These are phyloP conservation scores for Fusarium odoratissimum DNA, from an alignment of 2,329 filamentous ascomycete genomes.

Conservation along the genomic window DNA sequence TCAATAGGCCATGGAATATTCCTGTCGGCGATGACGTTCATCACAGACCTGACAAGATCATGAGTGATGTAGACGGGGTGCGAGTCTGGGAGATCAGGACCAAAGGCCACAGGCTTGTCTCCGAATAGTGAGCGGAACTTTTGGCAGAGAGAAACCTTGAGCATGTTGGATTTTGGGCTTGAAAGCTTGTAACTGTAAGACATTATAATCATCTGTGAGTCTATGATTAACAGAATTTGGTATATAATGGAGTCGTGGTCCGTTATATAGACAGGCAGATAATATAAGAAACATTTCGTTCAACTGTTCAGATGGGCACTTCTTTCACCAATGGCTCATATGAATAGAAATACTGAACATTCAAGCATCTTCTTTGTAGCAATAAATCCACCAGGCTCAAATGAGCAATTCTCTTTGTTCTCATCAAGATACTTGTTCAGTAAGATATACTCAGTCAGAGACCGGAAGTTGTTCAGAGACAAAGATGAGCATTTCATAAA, in stretches of 20 bases:
- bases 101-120: background rate
- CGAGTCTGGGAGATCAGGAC: slow-evolving; percentile 8
- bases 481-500: background rate
- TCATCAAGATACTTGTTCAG: background rate
- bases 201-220: background rate
- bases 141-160: background rate
- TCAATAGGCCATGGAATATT: slow-evolving; percentile 1
- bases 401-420: background rate
- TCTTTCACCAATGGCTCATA: background rate
- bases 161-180: background rate
- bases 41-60: slow-evolving; percentile 1
- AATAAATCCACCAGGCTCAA: background rate
- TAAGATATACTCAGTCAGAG: background rate
- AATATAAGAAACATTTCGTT: background rate
- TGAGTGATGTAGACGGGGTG: slow-evolving; percentile 11
- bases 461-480: background rate
- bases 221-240: background rate
- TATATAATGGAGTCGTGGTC: background rate
- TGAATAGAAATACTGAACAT: background rate
- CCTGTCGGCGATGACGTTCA: background rate
- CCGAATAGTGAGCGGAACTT: slow-evolving; percentile 1
- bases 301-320: background rate
- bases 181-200: background rate
- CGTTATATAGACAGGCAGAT: background rate
- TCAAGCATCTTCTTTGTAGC: background rate